A percentile compares a stretch with the other conserved stretches of the same genome.
Evolutionary conservation across 495 filamentous ascomycete genomes (phyloP).

Genomic region (Ascodesmis nigricans): DNA sequence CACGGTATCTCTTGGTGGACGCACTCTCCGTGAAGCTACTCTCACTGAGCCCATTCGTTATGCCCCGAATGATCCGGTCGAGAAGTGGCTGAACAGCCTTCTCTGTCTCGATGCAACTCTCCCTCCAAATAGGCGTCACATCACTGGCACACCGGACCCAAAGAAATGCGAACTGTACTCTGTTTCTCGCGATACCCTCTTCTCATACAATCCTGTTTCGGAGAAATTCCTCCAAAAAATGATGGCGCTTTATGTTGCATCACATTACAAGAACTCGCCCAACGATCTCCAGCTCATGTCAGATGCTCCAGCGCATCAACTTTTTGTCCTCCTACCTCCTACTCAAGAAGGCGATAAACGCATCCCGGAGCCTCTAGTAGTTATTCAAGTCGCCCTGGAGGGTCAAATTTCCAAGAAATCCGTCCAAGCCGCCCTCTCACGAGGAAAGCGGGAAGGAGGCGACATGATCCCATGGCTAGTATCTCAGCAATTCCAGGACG

Average conservation of each 20-base stretch:
- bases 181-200: slow-evolving; percentile 91
- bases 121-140: slow-evolving; percentile 49
- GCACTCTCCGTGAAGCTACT: slow-evolving; percentile 80
- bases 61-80: slow-evolving; percentile 69
- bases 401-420: slow-evolving; percentile 84
- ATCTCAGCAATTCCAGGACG: slow-evolving; percentile 95
- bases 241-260: slow-evolving; percentile 95
- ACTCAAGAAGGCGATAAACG: slow-evolving; percentile 52
- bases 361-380: slow-evolving; percentile 80
- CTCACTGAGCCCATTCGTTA: slow-evolving; percentile 89
- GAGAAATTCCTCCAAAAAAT: slow-evolving; percentile 95
- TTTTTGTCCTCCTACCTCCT: slow-evolving; percentile 83
- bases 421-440: slow-evolving; percentile 67
- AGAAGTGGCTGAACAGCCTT: slow-evolving; percentile 89
- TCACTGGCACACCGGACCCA: slow-evolving; percentile 70
- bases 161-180: slow-evolving; percentile 73
- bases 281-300: slow-evolving; percentile 96
- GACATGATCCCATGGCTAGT: slow-evolving; percentile 97
- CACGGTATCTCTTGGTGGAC: slow-evolving; percentile 29
- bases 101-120: slow-evolving; percentile 84
- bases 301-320: slow-evolving; percentile 89
- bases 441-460: slow-evolving; percentile 75
- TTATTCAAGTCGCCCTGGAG: slow-evolving; percentile 87
- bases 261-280: slow-evolving; percentile 95
- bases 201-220: slow-evolving; percentile 91